Conservation (phyloP, 495 filamentous ascomycete species). For the Hypoxylon fragiforme region DNA sequence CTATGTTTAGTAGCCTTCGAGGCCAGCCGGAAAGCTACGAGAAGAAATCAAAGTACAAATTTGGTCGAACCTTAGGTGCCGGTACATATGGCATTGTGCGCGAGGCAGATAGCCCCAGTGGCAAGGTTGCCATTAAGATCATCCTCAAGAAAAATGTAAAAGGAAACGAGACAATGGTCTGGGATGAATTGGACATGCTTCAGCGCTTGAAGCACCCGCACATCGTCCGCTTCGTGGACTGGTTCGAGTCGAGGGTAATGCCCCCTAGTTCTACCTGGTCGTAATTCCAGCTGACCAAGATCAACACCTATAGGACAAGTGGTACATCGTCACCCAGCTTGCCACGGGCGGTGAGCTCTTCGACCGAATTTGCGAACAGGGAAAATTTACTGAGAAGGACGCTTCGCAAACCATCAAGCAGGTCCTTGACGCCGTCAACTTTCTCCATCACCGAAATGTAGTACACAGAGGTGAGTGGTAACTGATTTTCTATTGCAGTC, state of each 20-base stretch:
- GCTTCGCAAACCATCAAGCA: constrained; percentile 95
- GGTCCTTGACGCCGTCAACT: constrained; percentile 92
- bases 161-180: constrained; percentile 97
- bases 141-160: constrained; percentile 99
- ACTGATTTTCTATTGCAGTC: neutral
- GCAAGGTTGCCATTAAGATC: constrained; percentile 97
- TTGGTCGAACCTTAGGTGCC: constrained; percentile 91
- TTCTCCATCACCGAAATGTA: constrained; percentile 91
- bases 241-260: constrained; percentile 92
- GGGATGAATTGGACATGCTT: constrained; percentile 93
- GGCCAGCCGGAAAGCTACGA: constrained; percentile 98
- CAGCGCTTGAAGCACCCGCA: constrained; percentile 88
- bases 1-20: constrained; percentile 95
- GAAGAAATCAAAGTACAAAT: constrained; percentile 91
- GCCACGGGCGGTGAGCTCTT: constrained; percentile 97
- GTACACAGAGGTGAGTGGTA: constrained; percentile 88
- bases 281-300: constrained; percentile 4
- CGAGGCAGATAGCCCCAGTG: constrained; percentile 79
- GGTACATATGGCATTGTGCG: constrained; percentile 98
- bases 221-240: constrained; percentile 97
- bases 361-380: constrained; percentile 96
- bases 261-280: neutral
- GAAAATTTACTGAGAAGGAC: constrained; percentile 99
- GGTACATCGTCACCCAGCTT: constrained; percentile 98
- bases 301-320: constrained; percentile 78